Conservation (phyloP, 163 green algal genomes). For the Scenedesmus sp. region DNA sequence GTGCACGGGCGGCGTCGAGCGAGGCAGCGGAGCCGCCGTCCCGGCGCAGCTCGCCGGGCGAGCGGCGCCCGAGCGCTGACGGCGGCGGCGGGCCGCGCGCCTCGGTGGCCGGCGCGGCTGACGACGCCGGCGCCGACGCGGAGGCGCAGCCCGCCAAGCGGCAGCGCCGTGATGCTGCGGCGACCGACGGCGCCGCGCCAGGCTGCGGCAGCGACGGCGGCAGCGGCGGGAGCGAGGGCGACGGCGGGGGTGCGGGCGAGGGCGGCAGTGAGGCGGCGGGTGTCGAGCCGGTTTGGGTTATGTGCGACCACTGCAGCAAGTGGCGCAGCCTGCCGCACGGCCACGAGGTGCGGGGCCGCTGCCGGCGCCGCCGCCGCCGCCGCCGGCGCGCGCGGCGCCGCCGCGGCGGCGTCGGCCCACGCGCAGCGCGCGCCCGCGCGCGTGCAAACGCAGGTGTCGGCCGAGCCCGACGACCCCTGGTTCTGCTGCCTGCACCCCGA, state of each 20-base stretch:
- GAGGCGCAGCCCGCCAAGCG: background rate
- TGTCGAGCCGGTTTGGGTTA: conserved; percentile 51
- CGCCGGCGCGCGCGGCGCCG: no score
- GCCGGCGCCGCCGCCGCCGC: no score
- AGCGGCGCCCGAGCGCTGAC: no score
- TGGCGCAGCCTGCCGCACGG: conserved; percentile 71
- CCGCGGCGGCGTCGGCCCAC: background rate
- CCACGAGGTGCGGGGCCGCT: conserved; percentile 30
- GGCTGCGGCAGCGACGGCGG: background rate
- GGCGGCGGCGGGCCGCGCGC: no score
- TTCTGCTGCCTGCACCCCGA: conserved; percentile 69
- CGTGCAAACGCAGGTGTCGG: background rate
- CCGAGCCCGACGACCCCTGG: conserved; percentile 52
- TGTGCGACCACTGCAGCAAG: conserved; percentile 80
- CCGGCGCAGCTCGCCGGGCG: no score
- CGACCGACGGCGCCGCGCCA: no score
- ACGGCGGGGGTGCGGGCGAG: background rate
- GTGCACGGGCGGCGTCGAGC: no score
- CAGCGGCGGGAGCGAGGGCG: background rate
- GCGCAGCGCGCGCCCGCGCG: no score
- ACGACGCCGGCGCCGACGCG: background rate
- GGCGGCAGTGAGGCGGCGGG: background rate
- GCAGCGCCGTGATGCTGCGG: no score
- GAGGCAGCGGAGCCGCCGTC: no score
- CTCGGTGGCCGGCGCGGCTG: no score